These are phyloP conservation scores for Posidonia australis DNA, from an alignment of 106 monocot species.

Conservation along the genomic window DNA sequence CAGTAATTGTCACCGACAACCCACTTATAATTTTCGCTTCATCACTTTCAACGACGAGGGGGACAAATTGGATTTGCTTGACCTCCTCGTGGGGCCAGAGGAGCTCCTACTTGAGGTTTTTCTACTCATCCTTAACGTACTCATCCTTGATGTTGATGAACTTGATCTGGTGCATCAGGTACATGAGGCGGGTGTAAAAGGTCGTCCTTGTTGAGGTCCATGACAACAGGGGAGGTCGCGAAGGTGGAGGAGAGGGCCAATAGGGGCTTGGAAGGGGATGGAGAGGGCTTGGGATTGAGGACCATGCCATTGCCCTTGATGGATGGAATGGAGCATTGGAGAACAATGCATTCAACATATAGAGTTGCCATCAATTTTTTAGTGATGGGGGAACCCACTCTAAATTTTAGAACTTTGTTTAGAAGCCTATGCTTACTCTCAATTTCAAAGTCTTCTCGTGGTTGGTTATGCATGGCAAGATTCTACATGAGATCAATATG, in stretches of 20 bases:
- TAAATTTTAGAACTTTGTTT: too few species aligned
- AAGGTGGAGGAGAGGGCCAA: conserved; percentile 16
- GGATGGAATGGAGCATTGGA: too few species aligned
- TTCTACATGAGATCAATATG: too few species aligned
- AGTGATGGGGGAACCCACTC: too few species aligned
- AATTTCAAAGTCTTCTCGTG: too few species aligned
- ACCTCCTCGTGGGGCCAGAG: conserved; percentile 98
- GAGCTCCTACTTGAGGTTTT: conserved; percentile 97
- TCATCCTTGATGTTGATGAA: conserved; percentile 97
- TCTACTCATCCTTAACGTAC: conserved; percentile 97
- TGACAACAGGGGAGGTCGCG: conserved; percentile 5
- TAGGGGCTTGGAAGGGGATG: conserved; percentile 18
- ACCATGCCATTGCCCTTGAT: conserved; percentile 41
- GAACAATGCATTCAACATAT: too few species aligned
- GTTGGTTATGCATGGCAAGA: too few species aligned
- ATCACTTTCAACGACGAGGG: conserved; percentile 95
- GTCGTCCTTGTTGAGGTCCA: conserved; percentile 44
- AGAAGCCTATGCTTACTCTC: too few species aligned
- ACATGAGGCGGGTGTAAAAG: conserved; percentile 78
- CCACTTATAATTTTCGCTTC: too few species aligned
- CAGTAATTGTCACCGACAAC: too few species aligned
- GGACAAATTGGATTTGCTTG: conserved; percentile 97
- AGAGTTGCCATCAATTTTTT: too few species aligned
- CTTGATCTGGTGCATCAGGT: conserved; percentile 74
- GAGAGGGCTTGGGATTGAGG: conserved; percentile 32